Conservation (phyloP, 352 stramenopile species). For the Globisporangium iwayamae region DNA sequence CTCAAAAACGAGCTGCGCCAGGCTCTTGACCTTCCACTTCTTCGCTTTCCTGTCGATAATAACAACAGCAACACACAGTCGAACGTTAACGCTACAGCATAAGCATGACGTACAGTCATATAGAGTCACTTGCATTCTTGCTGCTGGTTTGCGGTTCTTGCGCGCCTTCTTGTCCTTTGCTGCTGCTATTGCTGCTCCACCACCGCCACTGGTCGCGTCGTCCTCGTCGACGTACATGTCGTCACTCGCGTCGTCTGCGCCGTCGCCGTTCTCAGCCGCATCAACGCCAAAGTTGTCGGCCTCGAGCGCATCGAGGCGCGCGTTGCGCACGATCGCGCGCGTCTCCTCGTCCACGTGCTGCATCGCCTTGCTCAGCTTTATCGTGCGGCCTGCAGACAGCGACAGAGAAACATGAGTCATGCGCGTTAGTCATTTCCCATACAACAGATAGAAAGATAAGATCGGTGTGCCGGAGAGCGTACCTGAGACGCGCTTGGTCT, state of each 20-base stretch:
- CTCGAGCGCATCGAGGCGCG: constrained; percentile 84
- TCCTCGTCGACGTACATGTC: constrained; percentile 80
- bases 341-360: constrained; percentile 80
- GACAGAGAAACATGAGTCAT: not conserved
- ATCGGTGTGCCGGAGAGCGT: not conserved
- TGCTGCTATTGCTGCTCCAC: constrained; percentile 7
- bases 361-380: constrained; percentile 83
- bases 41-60: constrained; percentile 19
- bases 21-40: constrained; percentile 85
- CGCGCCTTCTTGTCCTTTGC: constrained; percentile 37
- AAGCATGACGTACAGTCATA: not conserved
- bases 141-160: constrained; percentile 19
- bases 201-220: not conserved
- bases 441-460: not conserved
- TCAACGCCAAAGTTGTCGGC: constrained; percentile 87
- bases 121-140: constrained; percentile 1
- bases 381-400: constrained; percentile 44
- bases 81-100: not conserved
- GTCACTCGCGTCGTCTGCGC: constrained; percentile 39
- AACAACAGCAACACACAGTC: not conserved
- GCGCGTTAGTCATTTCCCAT: not conserved
- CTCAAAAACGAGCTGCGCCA: constrained; percentile 86
- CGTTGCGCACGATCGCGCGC: constrained; percentile 77
- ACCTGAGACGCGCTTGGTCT: constrained; percentile 65
- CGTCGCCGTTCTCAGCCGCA: constrained; percentile 42